These are phyloP conservation scores for Immersiella caudata DNA, from an alignment of 495 filamentous ascomycete genomes.

Conservation along the genomic window DNA sequence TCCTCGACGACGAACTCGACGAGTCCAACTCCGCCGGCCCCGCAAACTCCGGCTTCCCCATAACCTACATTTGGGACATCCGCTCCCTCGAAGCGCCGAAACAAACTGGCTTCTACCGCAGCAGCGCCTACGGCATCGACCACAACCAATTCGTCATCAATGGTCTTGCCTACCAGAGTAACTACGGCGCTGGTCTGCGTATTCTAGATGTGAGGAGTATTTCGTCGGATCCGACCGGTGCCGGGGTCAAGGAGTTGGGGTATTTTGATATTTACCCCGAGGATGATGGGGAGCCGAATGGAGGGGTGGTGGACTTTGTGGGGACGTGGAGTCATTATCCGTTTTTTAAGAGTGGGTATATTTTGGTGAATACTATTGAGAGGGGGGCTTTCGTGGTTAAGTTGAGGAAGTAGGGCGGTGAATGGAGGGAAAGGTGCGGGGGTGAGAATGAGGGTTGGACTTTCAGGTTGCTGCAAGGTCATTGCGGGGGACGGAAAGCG, in stretches of 20 bases:
- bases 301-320: constrained; percentile 47
- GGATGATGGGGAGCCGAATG: constrained; percentile 49
- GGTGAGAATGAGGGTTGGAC: no score
- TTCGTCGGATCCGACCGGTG: constrained; percentile 37
- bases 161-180: constrained; percentile 54
- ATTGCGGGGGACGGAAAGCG: no score
- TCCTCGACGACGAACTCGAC: constrained; percentile 61
- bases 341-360: constrained; percentile 54
- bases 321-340: constrained; percentile 58
- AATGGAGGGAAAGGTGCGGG: background rate
- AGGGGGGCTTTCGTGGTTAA: constrained; percentile 55
- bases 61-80: constrained; percentile 60
- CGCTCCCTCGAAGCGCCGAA: constrained; percentile 48
- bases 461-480: no score
- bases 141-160: constrained; percentile 60
- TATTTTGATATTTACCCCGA: constrained; percentile 61
- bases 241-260: constrained; percentile 49
- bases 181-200: constrained; percentile 56
- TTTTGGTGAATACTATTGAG: constrained; percentile 60
- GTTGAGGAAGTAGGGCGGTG: background rate
- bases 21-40: constrained; percentile 48
- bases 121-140: constrained; percentile 48
- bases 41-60: constrained; percentile 45
- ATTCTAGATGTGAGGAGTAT: constrained; percentile 53
- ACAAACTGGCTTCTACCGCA: constrained; percentile 55